A percentile compares a stretch with the other conserved stretches of the same genome.
phyloP scores from a whole-genome alignment of 108 stramenopile genomes.

The Pseudonitzschia multiseries region DNA sequence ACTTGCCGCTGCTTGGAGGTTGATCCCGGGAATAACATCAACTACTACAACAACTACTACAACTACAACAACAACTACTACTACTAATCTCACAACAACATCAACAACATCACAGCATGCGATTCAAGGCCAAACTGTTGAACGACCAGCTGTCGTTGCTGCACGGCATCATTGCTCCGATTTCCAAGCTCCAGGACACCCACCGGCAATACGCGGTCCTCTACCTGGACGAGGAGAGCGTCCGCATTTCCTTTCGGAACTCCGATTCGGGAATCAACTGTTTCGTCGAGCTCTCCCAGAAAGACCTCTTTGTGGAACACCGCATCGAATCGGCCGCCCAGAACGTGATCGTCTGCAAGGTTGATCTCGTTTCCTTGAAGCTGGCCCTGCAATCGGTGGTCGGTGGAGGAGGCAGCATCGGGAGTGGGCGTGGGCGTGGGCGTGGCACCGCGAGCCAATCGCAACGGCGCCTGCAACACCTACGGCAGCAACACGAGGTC shows the following conservation, averaged over 20 bases:
- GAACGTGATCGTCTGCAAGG: constrained; percentile 85
- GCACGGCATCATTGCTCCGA: constrained; percentile 62
- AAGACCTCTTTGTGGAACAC: constrained; percentile 73
- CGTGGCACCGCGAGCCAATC: constrained; percentile 11
- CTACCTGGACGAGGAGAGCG: constrained; percentile 64
- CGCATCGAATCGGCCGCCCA: constrained; percentile 79
- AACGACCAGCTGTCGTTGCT: constrained; percentile 72
- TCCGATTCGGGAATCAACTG: constrained; percentile 71
- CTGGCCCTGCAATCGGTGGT: constrained; percentile 74
- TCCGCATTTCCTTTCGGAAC: constrained; percentile 58
- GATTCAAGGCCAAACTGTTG: constrained; percentile 84
- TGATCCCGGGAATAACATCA: no score
- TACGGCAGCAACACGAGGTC: constrained; percentile 21
- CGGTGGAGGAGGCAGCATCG: constrained; percentile 29
- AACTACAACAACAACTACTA: no score
- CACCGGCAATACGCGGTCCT: constrained; percentile 54
- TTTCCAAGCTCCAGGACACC: constrained; percentile 43
- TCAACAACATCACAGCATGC: constrained; percentile 33
- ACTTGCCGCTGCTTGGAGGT: no score
- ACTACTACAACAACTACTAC: no score
- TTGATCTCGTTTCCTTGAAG: constrained; percentile 71
- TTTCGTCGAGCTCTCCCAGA: constrained; percentile 70
- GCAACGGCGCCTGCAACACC: constrained; percentile 4
- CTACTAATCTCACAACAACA: no score
- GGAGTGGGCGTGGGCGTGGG: not conserved